phyloP scores from a whole-genome alignment of 495 filamentous ascomycete species.

The Neurospora hispaniola region DNA sequence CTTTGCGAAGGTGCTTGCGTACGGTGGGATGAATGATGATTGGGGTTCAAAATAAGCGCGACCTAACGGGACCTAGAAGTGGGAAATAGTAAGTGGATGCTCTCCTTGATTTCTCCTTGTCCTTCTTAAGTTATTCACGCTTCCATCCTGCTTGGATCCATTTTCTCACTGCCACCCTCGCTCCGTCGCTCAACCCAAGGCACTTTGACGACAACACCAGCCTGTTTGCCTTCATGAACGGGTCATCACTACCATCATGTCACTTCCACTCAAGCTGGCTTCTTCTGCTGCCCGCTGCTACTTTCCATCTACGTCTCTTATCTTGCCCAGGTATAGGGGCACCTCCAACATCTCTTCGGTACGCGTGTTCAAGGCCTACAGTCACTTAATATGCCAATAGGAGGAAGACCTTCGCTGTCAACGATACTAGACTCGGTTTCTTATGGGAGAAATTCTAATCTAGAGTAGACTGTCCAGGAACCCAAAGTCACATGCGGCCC shows the following conservation, averaged over 20 bases:
- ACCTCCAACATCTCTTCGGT: neutral
- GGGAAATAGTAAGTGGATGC: neutral
- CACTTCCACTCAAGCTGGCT: neutral
- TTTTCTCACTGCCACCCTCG: neutral
- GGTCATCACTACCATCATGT: neutral
- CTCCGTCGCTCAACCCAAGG: neutral
- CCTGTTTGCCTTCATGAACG: neutral
- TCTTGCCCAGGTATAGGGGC: neutral
- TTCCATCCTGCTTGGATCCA: neutral
- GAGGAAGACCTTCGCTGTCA: neutral
- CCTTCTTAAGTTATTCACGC: neutral
- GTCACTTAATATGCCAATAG: neutral
- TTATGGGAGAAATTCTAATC: neutral
- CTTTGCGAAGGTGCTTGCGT: neutral
- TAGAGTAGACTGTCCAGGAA: neutral
- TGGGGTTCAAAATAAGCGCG: neutral
- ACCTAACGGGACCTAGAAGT: neutral
- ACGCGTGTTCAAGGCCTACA: neutral
- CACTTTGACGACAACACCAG: neutral
- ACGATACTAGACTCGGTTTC: neutral
- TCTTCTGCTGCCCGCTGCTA: neutral
- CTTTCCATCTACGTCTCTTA: neutral
- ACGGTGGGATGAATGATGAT: neutral
- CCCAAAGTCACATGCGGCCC: neutral
- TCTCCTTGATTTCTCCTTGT: neutral